Conservation (phyloP, 2,329 filamentous ascomycete species). For the Botryotinia convoluta region DNA sequence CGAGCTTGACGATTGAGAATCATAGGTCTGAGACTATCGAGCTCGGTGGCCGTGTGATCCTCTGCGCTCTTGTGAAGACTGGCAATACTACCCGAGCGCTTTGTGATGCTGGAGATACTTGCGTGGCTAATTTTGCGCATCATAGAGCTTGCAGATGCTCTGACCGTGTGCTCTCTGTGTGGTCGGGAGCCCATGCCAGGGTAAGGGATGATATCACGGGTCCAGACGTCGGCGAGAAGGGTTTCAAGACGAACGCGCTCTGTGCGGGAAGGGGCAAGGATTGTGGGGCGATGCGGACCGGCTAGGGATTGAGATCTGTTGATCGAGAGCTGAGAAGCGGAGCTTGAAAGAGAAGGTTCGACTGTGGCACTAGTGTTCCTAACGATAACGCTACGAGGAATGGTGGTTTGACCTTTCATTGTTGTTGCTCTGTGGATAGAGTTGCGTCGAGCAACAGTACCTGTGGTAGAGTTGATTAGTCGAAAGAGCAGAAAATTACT, state of each 20-base stretch:
- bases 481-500: background rate
- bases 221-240: conserved; percentile 77
- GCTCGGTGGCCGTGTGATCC: conserved; percentile 26
- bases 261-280: conserved; percentile 69
- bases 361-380: conserved; percentile 76
- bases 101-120: conserved; percentile 70
- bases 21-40: conserved; percentile 23
- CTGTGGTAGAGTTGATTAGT: conserved; percentile 38
- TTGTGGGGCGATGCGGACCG: conserved; percentile 65
- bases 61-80: conserved; percentile 33
- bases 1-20: conserved; percentile 19
- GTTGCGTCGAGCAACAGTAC: conserved; percentile 62
- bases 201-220: conserved; percentile 73
- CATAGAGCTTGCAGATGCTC: conserved; percentile 77
- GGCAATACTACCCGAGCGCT: conserved; percentile 52
- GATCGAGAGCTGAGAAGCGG: conserved; percentile 51
- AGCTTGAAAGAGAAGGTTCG: conserved; percentile 40
- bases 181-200: conserved; percentile 71
- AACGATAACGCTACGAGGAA: conserved; percentile 74
- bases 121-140: conserved; percentile 79
- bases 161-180: conserved; percentile 68
- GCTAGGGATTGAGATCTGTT: conserved; percentile 77
- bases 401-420: conserved; percentile 60
- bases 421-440: conserved; percentile 80
- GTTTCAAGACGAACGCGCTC: conserved; percentile 77